Evolutionary conservation across 768 basidiomycete species (phyloP).

Genomic region (Rubroboletus pulcherrimus): DNA sequence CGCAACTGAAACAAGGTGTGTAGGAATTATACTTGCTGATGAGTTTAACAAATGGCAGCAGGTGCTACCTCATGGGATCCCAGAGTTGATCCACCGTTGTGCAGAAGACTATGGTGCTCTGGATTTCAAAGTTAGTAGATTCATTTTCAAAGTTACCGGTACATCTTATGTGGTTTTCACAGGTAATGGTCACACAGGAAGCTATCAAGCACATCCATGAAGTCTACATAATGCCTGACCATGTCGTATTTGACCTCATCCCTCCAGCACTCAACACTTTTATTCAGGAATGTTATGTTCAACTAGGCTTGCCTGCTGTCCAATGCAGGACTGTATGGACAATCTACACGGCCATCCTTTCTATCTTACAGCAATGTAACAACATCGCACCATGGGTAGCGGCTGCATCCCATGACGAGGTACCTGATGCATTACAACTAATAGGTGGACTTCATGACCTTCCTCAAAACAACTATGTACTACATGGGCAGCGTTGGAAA

Average conservation of each 20-base stretch:
- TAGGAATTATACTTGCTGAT: not conserved
- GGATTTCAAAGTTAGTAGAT: not conserved
- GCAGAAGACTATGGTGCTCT: not conserved
- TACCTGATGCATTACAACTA: not conserved
- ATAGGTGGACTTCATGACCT: not conserved
- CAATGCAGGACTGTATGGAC: not conserved
- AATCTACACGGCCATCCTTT: not conserved
- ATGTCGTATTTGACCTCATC: slow-evolving; percentile 35
- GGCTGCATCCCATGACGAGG: not conserved
- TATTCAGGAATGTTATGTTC: not conserved
- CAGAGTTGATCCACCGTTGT: not conserved
- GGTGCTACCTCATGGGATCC: not conserved
- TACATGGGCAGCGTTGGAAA: not conserved
- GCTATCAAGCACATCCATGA: not conserved
- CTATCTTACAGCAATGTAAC: not conserved
- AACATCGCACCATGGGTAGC: not conserved
- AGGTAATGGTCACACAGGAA: not conserved
- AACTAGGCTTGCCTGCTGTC: not conserved
- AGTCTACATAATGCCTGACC: slow-evolving; percentile 31
- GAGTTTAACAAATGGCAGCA: not conserved
- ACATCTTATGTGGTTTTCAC: not conserved
- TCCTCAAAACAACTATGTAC: not conserved
- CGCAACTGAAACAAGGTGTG: slow-evolving; percentile 6
- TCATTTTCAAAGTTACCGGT: too few species aligned
- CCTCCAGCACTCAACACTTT: slow-evolving; percentile 26